Evolutionary conservation across 148 eudicot species (phyloP).

Genomic region (Silene latifolia): DNA sequence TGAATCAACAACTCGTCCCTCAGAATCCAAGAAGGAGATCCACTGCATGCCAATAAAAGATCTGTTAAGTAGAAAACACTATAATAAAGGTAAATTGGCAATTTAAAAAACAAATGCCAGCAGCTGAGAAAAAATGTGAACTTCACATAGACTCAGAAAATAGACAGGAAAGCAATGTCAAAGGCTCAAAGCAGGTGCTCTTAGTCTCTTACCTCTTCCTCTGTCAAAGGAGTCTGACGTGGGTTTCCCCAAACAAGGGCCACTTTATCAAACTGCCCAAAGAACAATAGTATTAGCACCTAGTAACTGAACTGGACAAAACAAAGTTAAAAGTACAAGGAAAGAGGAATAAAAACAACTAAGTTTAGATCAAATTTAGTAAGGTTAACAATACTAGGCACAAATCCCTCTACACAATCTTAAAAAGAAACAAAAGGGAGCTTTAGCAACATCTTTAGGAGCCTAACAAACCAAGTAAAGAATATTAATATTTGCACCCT

Average conservation of each 20-base stretch:
- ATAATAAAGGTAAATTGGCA: neutral
- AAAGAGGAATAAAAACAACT: neutral
- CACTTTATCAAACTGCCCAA: conserved; percentile 61
- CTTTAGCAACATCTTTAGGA: neutral
- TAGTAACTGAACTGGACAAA: conserved; percentile 1
- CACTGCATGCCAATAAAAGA: conserved; percentile 52
- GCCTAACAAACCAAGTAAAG: neutral
- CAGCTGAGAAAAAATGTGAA: neutral
- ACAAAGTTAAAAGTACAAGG: neutral
- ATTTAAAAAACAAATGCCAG: neutral
- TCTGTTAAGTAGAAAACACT: neutral
- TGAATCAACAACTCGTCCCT: conserved; percentile 76
- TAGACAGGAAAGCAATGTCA: neutral
- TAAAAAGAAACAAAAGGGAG: neutral
- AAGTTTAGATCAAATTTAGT: neutral
- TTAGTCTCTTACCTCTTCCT: conserved; percentile 59
- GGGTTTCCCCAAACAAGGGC: conserved; percentile 90
- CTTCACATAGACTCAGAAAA: neutral
- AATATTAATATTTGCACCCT: too few relatives aligned
- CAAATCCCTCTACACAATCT: neutral
- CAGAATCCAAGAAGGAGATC: conserved; percentile 71
- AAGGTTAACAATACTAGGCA: neutral
- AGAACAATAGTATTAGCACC: conserved; percentile 15
- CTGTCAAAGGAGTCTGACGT: conserved; percentile 65
- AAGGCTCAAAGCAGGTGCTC: neutral